Evolutionary conservation across 805 yeast species (phyloP), one percentile per base, ranked within the genome.

Genomic region (Myxozyma melibiosi): DNA sequence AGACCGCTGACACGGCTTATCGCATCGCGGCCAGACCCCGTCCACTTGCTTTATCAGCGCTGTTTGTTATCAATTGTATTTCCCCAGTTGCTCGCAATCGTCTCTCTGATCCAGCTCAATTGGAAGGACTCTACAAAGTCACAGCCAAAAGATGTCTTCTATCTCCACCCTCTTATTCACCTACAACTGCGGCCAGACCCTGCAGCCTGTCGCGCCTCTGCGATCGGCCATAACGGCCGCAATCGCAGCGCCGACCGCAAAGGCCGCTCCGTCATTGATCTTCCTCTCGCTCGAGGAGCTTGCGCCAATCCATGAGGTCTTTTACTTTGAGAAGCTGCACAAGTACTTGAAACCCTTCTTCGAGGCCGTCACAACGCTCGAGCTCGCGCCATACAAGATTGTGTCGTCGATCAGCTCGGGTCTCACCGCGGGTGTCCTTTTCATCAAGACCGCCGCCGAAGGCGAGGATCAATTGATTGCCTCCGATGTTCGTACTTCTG

Each of bases 381-480:
- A 22, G 14, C 39, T 44, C 24, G 40, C 38, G 27, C 16, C 53
- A 3, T 66, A 51, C 52, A 22, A 25, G 18, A 57, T 57, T 2
- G 62, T 63, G 1, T 70, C 61, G 8, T 40, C 59, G 4, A 31
- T 51, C 16, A 51, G 57, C 41, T 38, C 61, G 4, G 77, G 77
- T 1, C 72, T 71, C 3, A 61, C 67, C 18, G 70, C 63, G 4
- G 45, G 71, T 28, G 57, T 71, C 1, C 66, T 71, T 16, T 71
- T 65, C 50, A 51, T 54, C 35, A 43, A 48, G 34, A 42, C 48
- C 25, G 27, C 74, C 68, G 67, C 79, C 73, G 58, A 78, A 75
- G 25, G 79, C 70, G 54, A 39, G 30, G 58, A 81, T 72, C 79
- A 79, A 74, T 34, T 80, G 76, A 65, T 79, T 69, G 33, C 51